Base-by-base conservation (phyloP, 352 stramenopile species). In the Phytophthora pluvialis region DNA sequence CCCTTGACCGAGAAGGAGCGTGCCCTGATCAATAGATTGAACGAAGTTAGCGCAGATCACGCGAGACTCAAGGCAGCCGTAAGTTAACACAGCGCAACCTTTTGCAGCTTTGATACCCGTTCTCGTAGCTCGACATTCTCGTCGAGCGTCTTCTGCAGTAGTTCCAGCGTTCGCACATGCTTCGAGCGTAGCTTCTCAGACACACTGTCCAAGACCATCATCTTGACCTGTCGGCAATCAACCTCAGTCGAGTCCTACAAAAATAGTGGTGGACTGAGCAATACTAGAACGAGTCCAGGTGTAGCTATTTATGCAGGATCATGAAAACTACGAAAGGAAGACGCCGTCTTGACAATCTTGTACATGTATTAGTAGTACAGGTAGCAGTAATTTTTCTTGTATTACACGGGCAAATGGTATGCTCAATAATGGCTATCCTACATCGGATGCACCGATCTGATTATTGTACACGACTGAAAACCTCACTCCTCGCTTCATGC, bases 91-190 rank as follows among this genome's bases (percentile, higher is more conserved):
- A 6, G 0, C 9, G 10, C 12, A 89, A n/a, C 81, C 77, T 86
- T 83, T 52, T 88, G 73, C 9, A 86, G 49, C 38, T 72, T 70
- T 9, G 62, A 68, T 3, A 90, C 32, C 2, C 64, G 64, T 16
- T 87, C 74, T 4, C 79, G 81, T 40, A 93, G 70, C 50, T 88
- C 81, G 32, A 78, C 82, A 59, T 93, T 93, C 58, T 91, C 84
- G 43, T 93, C 84, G 3, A 93, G 63, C 25, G 84, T 93, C 67
- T 90, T 90, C 56, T 93, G 84, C 16, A 93, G 75, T 31, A 93
- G 63, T 64, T 93, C 84, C 1, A 93, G 79, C 28, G 84, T 93
- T 13, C 84, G 81, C 18, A 93, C 84, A 59, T 93, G 84, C 73
- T 93, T 93, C 60, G 84, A 90, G 31, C 84, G 80, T 40, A 93